phyloP scores from a whole-genome alignment of 2,329 filamentous ascomycete genomes.

The Dactylellina cionopaga region DNA sequence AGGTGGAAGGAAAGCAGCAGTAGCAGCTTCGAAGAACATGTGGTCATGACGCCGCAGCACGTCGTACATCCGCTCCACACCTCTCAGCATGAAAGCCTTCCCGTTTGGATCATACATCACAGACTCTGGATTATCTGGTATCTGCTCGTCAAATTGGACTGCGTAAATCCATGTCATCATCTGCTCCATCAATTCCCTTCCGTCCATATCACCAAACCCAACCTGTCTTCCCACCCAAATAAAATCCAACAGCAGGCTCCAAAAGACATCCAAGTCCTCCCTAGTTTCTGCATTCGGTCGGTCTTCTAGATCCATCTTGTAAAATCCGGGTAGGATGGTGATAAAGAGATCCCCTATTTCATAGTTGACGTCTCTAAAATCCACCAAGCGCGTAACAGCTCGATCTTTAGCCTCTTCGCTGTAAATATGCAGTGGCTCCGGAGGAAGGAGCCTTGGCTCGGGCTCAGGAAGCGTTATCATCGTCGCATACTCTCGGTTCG shows the following conservation, averaged over 20 bases:
- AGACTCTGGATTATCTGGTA: neutral
- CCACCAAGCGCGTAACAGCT: neutral
- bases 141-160: neutral
- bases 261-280: neutral
- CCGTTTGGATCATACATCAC: neutral
- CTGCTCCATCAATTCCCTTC: neutral
- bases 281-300: neutral
- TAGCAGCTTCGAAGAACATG: neutral
- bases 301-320: neutral
- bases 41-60: neutral
- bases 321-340: neutral
- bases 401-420: neutral
- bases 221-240: neutral
- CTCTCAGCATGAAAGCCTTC: neutral
- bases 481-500: neutral
- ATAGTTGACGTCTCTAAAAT: neutral
- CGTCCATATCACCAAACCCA: too few relatives aligned
- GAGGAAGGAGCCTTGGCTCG: neutral
- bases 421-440: neutral
- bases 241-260: neutral
- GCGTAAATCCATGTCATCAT: neutral
- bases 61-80: neutral
- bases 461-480: neutral
- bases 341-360: neutral
- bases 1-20: neutral